Evolutionary conservation across 768 basidiomycete species (phyloP).

Genomic region (Mycena albidolilacea): DNA sequence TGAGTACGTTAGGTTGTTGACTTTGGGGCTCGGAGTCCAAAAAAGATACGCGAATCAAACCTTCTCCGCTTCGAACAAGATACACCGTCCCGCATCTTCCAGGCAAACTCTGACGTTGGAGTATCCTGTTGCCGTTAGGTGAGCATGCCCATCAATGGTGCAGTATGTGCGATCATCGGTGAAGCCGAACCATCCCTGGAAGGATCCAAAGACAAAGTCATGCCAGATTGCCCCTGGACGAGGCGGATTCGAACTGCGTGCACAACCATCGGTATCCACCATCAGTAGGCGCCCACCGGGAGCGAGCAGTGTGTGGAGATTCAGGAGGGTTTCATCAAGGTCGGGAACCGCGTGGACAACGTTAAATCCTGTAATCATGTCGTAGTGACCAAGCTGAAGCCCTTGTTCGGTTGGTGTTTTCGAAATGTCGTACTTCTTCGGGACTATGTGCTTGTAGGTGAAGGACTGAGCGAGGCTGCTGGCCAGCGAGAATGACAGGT

Average conservation of each 20-base stretch:
- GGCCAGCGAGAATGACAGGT: slow-evolving; percentile 29
- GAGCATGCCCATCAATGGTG: slow-evolving; percentile 24
- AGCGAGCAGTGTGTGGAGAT: slow-evolving; percentile 25
- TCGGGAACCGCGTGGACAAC: slow-evolving; percentile 30
- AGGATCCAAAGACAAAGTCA: slow-evolving; percentile 29
- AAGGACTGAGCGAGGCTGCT: slow-evolving; percentile 27
- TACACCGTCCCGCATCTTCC: slow-evolving; percentile 32
- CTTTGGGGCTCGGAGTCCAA: no score
- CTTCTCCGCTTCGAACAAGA: slow-evolving; percentile 25
- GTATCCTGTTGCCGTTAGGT: slow-evolving; percentile 24
- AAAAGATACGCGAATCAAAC: slow-evolving; percentile 12
- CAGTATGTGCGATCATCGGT: slow-evolving; percentile 27
- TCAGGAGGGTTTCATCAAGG: slow-evolving; percentile 21
- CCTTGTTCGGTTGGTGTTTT: slow-evolving; percentile 31
- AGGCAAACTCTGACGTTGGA: slow-evolving; percentile 28
- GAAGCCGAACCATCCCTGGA: slow-evolving; percentile 33
- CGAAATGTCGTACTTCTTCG: slow-evolving; percentile 33
- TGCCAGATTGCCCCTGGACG: slow-evolving; percentile 33
- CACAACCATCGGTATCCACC: slow-evolving; percentile 29
- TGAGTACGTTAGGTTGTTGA: no score
- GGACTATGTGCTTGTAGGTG: slow-evolving; percentile 32
- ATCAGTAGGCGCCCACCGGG: slow-evolving; percentile 25
- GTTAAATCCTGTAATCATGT: slow-evolving; percentile 28
- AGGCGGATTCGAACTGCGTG: slow-evolving; percentile 25
- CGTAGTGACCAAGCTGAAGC: slow-evolving; percentile 30